Evolutionary conservation across 75 land plant genomes (phyloP).

Genomic region (Larix kaempferi): DNA sequence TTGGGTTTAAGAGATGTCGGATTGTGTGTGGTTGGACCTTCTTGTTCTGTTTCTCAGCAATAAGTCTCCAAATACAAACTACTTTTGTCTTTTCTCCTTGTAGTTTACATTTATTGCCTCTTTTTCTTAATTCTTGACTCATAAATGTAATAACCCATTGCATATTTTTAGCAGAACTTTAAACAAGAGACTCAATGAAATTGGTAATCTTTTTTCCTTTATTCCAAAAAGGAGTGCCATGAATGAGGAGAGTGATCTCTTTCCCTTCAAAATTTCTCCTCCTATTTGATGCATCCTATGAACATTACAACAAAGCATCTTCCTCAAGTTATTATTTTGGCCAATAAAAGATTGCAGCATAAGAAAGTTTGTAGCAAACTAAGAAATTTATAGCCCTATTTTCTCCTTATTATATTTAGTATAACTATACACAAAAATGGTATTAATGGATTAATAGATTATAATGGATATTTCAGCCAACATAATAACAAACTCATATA

Average conservation of each 20-base stretch:
- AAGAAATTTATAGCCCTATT: no score
- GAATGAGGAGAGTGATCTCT: constrained; percentile 20
- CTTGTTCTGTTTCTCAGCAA: neutral
- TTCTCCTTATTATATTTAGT: no score
- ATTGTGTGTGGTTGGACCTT: neutral
- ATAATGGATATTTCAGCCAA: no score
- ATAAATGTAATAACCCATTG: neutral
- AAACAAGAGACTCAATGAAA: neutral
- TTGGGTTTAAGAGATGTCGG: neutral
- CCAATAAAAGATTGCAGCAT: no score
- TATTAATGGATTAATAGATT: no score
- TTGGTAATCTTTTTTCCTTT: neutral
- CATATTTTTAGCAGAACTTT: neutral
- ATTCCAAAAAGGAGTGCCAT: constrained; percentile 4
- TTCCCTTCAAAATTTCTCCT: constrained; percentile 25
- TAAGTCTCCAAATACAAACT: neutral
- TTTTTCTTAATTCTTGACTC: neutral
- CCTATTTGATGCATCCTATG: constrained; percentile 17
- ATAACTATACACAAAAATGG: no score
- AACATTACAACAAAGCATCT: constrained; percentile 25
- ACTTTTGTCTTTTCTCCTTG: neutral
- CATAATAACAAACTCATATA: no score
- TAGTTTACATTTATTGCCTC: neutral
- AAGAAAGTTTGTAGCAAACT: no score
- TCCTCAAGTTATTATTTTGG: no score